Evolutionary conservation across 2,329 filamentous ascomycete genomes (phyloP), one percentile per base, ranked within the genome.

Genomic region (Falciphora oryzae): DNA sequence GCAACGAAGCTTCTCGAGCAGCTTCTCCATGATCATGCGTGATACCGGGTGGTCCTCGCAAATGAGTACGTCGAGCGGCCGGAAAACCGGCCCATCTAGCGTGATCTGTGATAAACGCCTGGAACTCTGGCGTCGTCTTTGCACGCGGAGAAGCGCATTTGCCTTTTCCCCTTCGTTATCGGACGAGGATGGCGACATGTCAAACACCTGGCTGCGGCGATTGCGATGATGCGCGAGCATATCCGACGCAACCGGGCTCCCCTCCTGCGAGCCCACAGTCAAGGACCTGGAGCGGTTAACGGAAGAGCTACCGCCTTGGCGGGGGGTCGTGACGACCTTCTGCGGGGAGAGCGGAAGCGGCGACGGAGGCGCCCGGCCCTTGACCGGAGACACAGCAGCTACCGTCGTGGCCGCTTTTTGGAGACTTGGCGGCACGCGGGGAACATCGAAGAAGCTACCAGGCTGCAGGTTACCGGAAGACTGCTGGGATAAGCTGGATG

Each of bases 41-140:
- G 95, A 97, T 4, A 99, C 94, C 0, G 95, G 95, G 74, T 99
- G 95, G 72, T 99, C 95, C 77, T 99, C 95, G 74, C 95, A 98
- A 63, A 99, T 96, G 63, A 99, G 82, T 7, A 99, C 90, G 75
- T 99, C 95, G 63, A 99, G 78, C 2, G 95, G 93, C 35, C 95
- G 86, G 77, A 97, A 99, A 50, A 89, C 85, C 3, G 95, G 95
- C 63, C 94, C 93, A 57, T 90, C 85, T 53, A 96, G 82, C 62
- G 89, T 93, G 71, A 98, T 93, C 71, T 96, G 93, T 0, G 95
- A 99, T 73, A 98, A 85, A 62, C 95, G 87, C 27, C 95, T 85
- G n/a, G 94, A 96, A 75, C 93, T 97, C 75, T 98, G 94, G n/a
- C 95, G 88, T 13, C 94, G 89, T 50, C 94, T 85, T 73, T 99